A percentile compares a stretch with the other conserved stretches of the same genome.
These are phyloP conservation scores for Harringtonia aguacate DNA, from an alignment of 2,329 filamentous ascomycete genomes.

Conservation along the genomic window DNA sequence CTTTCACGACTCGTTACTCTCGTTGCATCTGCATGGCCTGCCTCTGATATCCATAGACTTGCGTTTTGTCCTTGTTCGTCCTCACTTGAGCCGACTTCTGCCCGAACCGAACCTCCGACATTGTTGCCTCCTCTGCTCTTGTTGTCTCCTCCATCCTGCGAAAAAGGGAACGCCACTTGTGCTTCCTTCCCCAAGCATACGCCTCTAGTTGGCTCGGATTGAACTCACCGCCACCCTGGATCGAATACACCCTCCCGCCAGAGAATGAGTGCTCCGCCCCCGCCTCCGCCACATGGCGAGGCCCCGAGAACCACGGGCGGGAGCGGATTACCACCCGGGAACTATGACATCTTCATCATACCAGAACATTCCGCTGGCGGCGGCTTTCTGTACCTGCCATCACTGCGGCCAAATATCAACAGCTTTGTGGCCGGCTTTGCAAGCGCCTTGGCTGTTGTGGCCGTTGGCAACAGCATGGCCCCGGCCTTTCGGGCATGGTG, in stretches of 20 bases:
- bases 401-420: slow-evolving; percentile 73
- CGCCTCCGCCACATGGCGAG: slow-evolving; percentile 77
- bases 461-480: slow-evolving; percentile 61
- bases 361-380: slow-evolving; percentile 81
- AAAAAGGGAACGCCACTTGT: not conserved
- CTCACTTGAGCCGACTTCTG: too few species aligned
- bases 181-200: not conserved
- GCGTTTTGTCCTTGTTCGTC: not conserved
- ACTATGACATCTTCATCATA: slow-evolving; percentile 96
- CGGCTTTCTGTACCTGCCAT: slow-evolving; percentile 91
- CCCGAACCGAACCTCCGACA: not conserved
- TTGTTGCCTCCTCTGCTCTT: not conserved
- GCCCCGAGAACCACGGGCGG: slow-evolving; percentile 54
- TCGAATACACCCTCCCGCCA: slow-evolving; percentile 12
- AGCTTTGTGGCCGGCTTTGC: slow-evolving; percentile 85
- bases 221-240: slow-evolving; percentile 2
- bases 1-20: not conserved
- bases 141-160: slow-evolving; percentile 2
- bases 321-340: slow-evolving; percentile 63
- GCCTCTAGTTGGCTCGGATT: not conserved
- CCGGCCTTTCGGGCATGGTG: slow-evolving; percentile 69
- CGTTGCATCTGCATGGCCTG: not conserved
- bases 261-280: slow-evolving; percentile 54
- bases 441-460: slow-evolving; percentile 61
- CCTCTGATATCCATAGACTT: not conserved